Base-by-base conservation (phyloP, 371 early-diverging fungal species). In the Choanephora cucurbitarum region DNA sequence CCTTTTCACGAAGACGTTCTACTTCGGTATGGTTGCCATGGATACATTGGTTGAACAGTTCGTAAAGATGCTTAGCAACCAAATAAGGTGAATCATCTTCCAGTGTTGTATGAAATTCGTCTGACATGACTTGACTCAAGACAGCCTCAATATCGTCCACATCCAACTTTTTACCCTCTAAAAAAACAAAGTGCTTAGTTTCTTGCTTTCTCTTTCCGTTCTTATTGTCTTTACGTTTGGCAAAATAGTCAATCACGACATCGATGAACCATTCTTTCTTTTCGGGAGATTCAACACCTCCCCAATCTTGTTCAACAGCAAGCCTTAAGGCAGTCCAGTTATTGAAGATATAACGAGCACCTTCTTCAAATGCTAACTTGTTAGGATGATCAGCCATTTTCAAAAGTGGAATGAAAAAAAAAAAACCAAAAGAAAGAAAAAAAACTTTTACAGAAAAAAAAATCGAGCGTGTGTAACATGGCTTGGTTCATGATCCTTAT, bases 231-330 rank as follows among this genome's bases (percentile, higher is more conserved):
- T 71, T 83, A 86, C 88, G 64, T 59, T 79, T 73, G 57, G 79
- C 81, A 71, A 91, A 91, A 52, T 84, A 75, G 43, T 87, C 86
- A 23, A 87, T 82, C 34, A 92, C 66, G 23, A 81, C 75, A 53
- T 85, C 85, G 8, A 88, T 77, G 66, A 92, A 75, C 86, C 88
- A 86, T n/a, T 84, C 87, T 49, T 86, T 76, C 69, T 92, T 92
- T n/a, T 80, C 89, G 9, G 51, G 71, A 5, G 89, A 86, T 24
- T 88, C 85, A 31, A 73, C 77, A 41, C 91, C 92, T 56, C 92
- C 91, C 91, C 91, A 92, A 37, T 84, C 87, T 52, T 87, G 84
- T 42, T 89, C 85, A 1, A 92, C 89, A 0, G 92, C 92, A 19
- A 91, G 62, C 52, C 78, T 84, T 43, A 92, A 69, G 10, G 92